Evolutionary conservation across 768 basidiomycete species (phyloP).

Genomic region (Termitomyces sp.): DNA sequence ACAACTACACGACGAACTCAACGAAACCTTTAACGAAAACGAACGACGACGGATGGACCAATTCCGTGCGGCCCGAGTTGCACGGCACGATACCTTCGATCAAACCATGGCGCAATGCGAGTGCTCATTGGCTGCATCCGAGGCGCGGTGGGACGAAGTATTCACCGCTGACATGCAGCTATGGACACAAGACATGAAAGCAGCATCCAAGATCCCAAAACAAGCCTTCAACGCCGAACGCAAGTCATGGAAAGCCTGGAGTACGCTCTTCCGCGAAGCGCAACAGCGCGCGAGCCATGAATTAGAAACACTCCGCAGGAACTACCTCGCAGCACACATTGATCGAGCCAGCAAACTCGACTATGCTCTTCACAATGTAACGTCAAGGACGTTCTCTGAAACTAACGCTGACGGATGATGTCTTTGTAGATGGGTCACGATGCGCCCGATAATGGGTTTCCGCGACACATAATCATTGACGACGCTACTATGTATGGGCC

Average conservation of each 20-base stretch:
- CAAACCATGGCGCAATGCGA: not conserved
- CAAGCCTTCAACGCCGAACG: not conserved
- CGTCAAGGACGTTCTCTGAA: not conserved
- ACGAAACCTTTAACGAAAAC: not conserved
- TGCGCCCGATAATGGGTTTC: not conserved
- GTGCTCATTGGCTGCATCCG: too few species aligned
- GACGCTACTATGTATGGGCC: not conserved
- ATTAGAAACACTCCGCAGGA: not conserved
- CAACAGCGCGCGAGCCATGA: not conserved
- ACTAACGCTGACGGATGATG: too few species aligned
- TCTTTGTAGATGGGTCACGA: not conserved
- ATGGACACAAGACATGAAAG: not conserved
- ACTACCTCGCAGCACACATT: not conserved
- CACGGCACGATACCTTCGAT: not conserved
- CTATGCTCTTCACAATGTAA: not conserved
- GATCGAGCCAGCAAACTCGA: not conserved
- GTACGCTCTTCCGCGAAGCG: not conserved
- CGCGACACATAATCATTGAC: not conserved
- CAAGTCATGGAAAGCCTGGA: not conserved
- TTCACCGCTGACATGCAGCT: not conserved
- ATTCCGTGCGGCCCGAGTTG: not conserved
- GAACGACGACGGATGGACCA: not conserved
- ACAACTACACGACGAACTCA: not conserved
- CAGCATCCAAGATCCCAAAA: too few species aligned
- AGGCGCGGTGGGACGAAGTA: not conserved